Conservation (phyloP, 306 rosid species). For the Sechiopsis laciniata region DNA sequence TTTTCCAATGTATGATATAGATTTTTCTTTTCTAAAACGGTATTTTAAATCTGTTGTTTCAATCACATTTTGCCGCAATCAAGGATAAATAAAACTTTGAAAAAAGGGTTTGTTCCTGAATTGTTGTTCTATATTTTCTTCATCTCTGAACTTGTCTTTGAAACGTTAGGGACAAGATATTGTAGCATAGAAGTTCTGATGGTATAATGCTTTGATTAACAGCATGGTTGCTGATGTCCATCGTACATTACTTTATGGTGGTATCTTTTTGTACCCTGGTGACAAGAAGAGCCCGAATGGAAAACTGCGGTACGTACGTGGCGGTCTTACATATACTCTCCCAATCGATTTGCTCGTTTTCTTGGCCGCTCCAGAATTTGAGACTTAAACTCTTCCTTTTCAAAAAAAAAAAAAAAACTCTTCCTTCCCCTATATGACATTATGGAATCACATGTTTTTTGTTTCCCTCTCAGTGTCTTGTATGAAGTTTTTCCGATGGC, state of each 20-base stretch:
- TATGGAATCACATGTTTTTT: background rate
- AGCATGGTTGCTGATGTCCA: conserved; percentile 99
- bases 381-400: background rate
- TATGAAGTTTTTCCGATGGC: conserved; percentile 99
- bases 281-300: conserved; percentile 97
- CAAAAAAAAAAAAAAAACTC: too few relatives aligned
- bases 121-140: too few relatives aligned
- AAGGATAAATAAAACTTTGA: background rate
- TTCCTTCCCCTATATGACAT: too few relatives aligned
- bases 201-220: conserved; percentile 26
- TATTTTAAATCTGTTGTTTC: background rate
- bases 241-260: conserved; percentile 97
- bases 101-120: too few relatives aligned
- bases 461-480: conserved; percentile 45
- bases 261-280: conserved; percentile 90
- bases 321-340: background rate
- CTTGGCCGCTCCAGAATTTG: background rate
- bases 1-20: background rate
- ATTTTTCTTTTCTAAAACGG: background rate
- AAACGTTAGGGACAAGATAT: background rate
- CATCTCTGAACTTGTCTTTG: background rate
- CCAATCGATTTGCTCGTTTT: background rate
- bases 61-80: background rate
- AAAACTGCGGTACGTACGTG: conserved; percentile 71
- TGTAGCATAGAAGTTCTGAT: background rate